Base-by-base conservation (phyloP, 805 yeast species). In the Torulaspora maleeae region DNA sequence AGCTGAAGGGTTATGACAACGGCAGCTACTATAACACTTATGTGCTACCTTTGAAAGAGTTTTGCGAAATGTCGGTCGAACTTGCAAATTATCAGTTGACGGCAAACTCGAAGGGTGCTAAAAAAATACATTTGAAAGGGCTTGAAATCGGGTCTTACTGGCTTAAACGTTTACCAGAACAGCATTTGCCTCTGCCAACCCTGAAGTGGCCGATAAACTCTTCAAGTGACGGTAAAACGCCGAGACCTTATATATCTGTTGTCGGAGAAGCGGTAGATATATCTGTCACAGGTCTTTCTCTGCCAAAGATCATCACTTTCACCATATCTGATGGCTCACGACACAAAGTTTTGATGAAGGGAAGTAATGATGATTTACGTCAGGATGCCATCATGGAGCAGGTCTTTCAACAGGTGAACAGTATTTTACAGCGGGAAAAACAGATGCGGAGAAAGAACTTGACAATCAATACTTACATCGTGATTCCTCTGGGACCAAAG, bases 381-480 rank as follows among this genome's bases (percentile, higher is more conserved):
- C 99, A 95, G 66, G 99, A 93, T 67, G 86, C 95, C 0, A 87
- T 93, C 45, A 95, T 93, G 99, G 95, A 91, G 62, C 98, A 93
- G 61, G 98, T 91, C 1, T 93, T 95, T 63, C 83, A 76, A 16
- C 86, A 89, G 56, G 96, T 89, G 12, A 89, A 90, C 58, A 65
- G 71, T 11, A 75, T 88, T 29, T 73, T 91, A 44, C 62, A 54
- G 9, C 68, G 68, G 19, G 80, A 86, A 56, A 72, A 73, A 42
- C 77, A 76, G 27, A 73, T 91, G 0, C 62, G 80, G 20, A 73
- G 68, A 41, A 63, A 90, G n/a, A 64, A 70, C 1, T 67, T 91
- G 46, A 70, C 76, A 3, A 76, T 93, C 1, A 68, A 95, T 39
- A 89, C 97, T 0, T 93, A 93, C 65, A 83, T 83, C 42, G 97